Base-by-base conservation (phyloP, 2,329 filamentous ascomycete genomes). In the Penicillium corylophilum region DNA sequence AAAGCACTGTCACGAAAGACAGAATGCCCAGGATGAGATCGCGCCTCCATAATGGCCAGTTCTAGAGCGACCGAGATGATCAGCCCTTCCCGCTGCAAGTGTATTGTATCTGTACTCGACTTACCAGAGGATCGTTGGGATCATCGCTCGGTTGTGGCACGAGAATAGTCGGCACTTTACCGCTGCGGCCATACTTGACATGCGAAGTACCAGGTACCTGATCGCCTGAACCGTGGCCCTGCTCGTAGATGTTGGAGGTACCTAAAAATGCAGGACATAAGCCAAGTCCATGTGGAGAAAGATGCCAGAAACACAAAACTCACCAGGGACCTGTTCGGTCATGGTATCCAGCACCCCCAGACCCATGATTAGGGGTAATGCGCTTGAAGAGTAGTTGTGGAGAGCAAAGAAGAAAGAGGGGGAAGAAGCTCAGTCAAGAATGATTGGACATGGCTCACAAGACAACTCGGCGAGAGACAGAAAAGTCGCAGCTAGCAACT, bases 61-160 rank as follows among this genome's bases (percentile, higher is more conserved):
- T 89, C 83, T 87, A 65, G 18, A 53, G 24, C 40, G 28, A 33
- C 9, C 29, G 10, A 33, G 20, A 10, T 18, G 10, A 35, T 51
- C 39, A 55, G 48, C 29, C 39, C 29, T 15, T n/a, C 28, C 4
- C 22, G 5, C 29, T 36, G 36, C 26, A 6, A 10, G 6, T 18
- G 15, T 3, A 33, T 31, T 15, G 29, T 24, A 33, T 26, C 56
- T 68, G 79, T 80, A 57, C 38, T 62, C 73, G 6, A 35, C 66
- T 48, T 79, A 86, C 83, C 60, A 96, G 78, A 26, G 90, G 92
- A 71, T 96, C 92, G 69, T 95, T 93, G 4, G 89, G 90, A 69
- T 95, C 90, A 71, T 95, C 88, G 56, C 87, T 92, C 2, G 93
- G 93, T 66, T 96, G 93, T 5, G 93, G 93, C 5, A 95, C 87